Percentiles rank a stretch among this genome's conserved stretches.
Conservation (phyloP, 1,284 basidiomycete species). For the Takashimella tepidaria region DNA sequence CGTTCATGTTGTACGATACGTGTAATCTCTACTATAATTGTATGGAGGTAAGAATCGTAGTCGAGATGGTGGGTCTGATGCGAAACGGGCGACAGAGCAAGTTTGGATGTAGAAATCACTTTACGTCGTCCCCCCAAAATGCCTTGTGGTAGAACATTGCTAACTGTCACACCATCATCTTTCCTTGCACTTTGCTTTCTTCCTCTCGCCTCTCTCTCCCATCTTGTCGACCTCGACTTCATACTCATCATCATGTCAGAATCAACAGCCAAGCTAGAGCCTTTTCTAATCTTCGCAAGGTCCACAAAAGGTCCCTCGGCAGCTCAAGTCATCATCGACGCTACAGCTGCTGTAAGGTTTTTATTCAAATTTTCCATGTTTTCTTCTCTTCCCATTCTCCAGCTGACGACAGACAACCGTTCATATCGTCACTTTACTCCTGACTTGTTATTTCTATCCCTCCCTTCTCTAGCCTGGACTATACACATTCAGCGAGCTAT, state of each 20-base stretch:
- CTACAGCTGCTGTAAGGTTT: conserved; percentile 61
- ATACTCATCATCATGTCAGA: conserved; percentile 30
- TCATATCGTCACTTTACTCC: too few species aligned
- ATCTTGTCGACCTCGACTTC: too few species aligned
- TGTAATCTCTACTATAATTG: too few species aligned
- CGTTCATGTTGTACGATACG: conserved; percentile 9
- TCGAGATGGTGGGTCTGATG: too few species aligned
- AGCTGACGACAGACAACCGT: conserved; percentile 12
- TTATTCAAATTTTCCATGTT: too few species aligned
- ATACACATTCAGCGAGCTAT: conserved; percentile 82
- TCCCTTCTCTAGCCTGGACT: conserved; percentile 74
- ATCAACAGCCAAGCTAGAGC: conserved; percentile 55
- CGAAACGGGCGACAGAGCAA: too few species aligned
- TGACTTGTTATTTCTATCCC: too few species aligned
- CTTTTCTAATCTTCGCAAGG: conserved; percentile 82
- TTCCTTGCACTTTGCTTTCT: neutral
- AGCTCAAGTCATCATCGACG: conserved; percentile 79
- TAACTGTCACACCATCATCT: too few species aligned
- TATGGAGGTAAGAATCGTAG: too few species aligned
- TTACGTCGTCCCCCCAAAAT: too few species aligned
- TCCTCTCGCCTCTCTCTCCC: neutral
- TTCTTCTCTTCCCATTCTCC: neutral
- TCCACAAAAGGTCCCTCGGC: conserved; percentile 84
- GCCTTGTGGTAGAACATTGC: too few species aligned
- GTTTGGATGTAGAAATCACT: too few species aligned